A percentile compares a stretch with the other conserved stretches of the same genome.
Evolutionary conservation across 2,329 filamentous ascomycete species (phyloP).

Genomic region (Passalora sequoiae): DNA sequence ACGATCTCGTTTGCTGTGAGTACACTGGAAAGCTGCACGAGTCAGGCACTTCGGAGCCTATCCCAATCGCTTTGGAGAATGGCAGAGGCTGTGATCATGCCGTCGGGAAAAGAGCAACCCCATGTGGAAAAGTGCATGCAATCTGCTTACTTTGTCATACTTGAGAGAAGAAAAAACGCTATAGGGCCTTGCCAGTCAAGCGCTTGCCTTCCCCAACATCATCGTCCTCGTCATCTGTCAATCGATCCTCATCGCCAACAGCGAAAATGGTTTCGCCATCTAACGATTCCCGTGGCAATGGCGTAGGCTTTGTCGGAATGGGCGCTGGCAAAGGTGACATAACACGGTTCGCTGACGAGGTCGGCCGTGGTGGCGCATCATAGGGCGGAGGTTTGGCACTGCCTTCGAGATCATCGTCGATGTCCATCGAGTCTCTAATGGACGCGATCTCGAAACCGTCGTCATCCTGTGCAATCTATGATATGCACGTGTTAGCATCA

Average conservation of each 20-base stretch:
- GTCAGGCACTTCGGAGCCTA: neutral
- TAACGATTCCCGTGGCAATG: conserved; percentile 55
- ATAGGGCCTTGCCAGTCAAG: conserved; percentile 42
- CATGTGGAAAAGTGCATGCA: neutral
- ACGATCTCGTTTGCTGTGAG: conserved; percentile 1
- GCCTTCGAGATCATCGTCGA: conserved; percentile 45
- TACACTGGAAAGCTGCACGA: neutral
- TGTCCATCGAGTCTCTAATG: conserved; percentile 69
- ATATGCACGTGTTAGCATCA: conserved; percentile 2
- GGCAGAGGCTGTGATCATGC: neutral
- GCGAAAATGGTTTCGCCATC: conserved; percentile 96
- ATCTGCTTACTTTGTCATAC: too few species aligned
- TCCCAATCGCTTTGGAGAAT: neutral
- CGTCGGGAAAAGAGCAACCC: too few species aligned
- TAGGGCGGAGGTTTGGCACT: conserved; percentile 32
- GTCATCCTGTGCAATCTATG: conserved; percentile 85
- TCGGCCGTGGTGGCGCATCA: conserved; percentile 34
- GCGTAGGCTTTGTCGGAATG: conserved; percentile 44
- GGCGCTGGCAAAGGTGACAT: conserved; percentile 51
- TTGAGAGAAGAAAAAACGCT: too few species aligned
- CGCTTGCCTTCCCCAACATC: conserved; percentile 33
- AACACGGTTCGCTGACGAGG: conserved; percentile 33
- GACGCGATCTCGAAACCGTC: conserved; percentile 96
- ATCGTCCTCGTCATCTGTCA: conserved; percentile 66
- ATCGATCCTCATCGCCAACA: conserved; percentile 80